phyloP scores from a whole-genome alignment of 2,329 filamentous ascomycete genomes.

The Herpotrichia juniperi region DNA sequence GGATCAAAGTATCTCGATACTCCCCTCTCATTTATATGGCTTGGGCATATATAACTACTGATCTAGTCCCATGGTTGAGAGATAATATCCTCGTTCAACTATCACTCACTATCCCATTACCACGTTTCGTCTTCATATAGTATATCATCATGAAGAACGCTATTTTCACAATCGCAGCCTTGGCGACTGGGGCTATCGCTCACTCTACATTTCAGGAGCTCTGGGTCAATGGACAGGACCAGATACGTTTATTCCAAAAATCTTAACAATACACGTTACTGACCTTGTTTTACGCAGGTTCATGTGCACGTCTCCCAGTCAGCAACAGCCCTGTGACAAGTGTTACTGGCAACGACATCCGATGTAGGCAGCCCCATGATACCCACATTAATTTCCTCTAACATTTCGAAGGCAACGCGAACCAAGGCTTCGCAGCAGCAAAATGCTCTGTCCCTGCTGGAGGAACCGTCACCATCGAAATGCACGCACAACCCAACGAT shows the following conservation, averaged over 20 bases:
- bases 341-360: constrained; percentile 16
- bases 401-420: constrained; percentile 26
- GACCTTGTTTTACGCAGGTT: constrained; percentile 17
- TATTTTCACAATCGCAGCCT: constrained; percentile 16
- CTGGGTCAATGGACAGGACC: constrained; percentile 38
- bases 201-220: constrained; percentile 43
- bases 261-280: constrained; percentile 5
- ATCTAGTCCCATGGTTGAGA: constrained; percentile 6
- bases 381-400: not conserved
- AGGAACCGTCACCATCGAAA: constrained; percentile 51
- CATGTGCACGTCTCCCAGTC: constrained; percentile 33
- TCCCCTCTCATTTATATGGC: not conserved
- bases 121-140: not conserved
- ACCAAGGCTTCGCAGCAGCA: constrained; percentile 38
- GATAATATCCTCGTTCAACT: not conserved
- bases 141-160: constrained; percentile 23
- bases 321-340: constrained; percentile 45
- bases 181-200: constrained; percentile 18
- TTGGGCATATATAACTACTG: constrained; percentile 1
- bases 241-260: constrained; percentile 18
- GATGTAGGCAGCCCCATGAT: constrained; percentile 7
- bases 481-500: constrained; percentile 60
- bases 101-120: not conserved
- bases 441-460: constrained; percentile 57
- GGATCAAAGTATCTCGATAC: not conserved